phyloP scores from a whole-genome alignment of 2,329 filamentous ascomycete species.

The Pseudogymnoascus sp. region DNA sequence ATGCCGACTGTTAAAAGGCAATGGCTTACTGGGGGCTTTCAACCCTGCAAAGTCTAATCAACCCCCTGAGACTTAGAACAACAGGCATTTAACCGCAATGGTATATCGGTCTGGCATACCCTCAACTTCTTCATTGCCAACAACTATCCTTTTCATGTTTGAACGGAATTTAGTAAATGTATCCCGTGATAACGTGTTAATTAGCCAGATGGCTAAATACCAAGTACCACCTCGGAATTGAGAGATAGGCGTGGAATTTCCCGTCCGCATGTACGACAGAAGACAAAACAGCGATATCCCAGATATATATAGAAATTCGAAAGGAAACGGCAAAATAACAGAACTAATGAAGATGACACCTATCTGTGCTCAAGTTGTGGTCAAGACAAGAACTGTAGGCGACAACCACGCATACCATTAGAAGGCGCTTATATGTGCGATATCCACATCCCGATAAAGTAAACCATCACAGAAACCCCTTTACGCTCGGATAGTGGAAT shows the following conservation, averaged over 20 bases:
- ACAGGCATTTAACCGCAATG: background rate
- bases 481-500: background rate
- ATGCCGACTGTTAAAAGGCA: background rate
- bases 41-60: slow-evolving; percentile 4
- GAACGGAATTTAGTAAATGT: no score
- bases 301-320: background rate
- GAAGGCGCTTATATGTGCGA: background rate
- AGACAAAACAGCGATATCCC: background rate
- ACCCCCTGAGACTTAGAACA: background rate
- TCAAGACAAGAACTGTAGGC: background rate
- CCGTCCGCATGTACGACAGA: background rate
- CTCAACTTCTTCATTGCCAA: background rate
- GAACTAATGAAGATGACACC: background rate
- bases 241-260: background rate
- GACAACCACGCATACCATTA: background rate
- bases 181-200: background rate
- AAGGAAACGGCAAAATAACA: background rate
- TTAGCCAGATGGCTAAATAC: background rate
- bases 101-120: background rate
- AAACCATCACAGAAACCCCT: background rate
- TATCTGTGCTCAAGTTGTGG: background rate
- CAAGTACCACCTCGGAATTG: background rate
- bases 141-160: background rate
- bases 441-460: background rate
- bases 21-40: background rate